A percentile compares a stretch with the other conserved stretches of the same genome.
These are phyloP conservation scores for Mycena belliarum DNA, from an alignment of 768 basidiomycete genomes.

Conservation along the genomic window DNA sequence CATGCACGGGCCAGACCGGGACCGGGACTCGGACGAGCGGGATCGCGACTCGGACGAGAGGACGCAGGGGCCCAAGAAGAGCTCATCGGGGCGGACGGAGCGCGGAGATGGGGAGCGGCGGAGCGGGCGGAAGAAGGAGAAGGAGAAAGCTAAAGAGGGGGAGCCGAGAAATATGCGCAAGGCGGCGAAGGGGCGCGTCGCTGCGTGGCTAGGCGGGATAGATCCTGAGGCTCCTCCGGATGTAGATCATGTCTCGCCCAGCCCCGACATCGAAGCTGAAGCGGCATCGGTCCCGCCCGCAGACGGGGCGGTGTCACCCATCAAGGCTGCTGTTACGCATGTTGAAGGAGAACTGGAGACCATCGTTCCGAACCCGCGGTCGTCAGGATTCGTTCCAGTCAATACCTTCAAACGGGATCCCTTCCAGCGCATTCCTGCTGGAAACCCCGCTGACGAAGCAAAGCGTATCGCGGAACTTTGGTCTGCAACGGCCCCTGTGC, in stretches of 20 bases:
- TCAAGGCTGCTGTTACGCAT: background rate
- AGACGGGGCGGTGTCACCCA: background rate
- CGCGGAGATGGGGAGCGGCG: conserved; percentile 25
- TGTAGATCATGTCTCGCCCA: conserved; percentile 46
- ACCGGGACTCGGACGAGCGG: conserved; percentile 23
- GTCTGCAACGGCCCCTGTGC: conserved; percentile 23
- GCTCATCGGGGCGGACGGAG: conserved; percentile 23
- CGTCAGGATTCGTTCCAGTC: conserved; percentile 75
- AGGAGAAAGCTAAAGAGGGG: conserved; percentile 24
- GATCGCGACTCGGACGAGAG: conserved; percentile 42
- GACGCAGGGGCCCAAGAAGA: conserved; percentile 38
- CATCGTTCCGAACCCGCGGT: conserved; percentile 63
- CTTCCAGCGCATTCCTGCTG: conserved; percentile 28
- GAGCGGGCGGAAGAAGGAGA: conserved; percentile 28
- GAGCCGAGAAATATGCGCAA: conserved; percentile 23
- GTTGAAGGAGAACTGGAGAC: conserved; percentile 23
- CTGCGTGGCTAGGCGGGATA: conserved; percentile 75
- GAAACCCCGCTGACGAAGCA: conserved; percentile 37
- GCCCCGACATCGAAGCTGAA: conserved; percentile 25
- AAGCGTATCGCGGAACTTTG: conserved; percentile 41
- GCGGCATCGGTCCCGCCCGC: background rate
- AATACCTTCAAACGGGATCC: conserved; percentile 50
- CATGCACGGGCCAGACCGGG: conserved; percentile 27
- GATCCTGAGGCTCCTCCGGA: conserved; percentile 58
- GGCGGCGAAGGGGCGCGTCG: conserved; percentile 68